Evolutionary conservation across 2,329 filamentous ascomycete genomes (phyloP).

Genomic region (Thelonectria blattea): DNA sequence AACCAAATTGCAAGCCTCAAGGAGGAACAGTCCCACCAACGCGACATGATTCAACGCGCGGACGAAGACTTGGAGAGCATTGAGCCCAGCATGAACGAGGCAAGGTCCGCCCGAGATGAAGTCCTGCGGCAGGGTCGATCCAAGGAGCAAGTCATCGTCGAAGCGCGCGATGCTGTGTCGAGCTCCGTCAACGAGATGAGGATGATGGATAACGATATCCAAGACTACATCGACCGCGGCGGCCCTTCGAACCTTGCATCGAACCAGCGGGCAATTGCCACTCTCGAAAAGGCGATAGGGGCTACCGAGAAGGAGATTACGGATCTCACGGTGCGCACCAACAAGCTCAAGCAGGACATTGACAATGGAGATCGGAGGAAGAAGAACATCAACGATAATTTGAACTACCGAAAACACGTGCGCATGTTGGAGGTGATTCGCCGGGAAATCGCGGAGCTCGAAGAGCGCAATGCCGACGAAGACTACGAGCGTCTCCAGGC

Average conservation of each 20-base stretch:
- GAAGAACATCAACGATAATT: slow-evolving; percentile 86
- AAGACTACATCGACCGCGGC: slow-evolving; percentile 76
- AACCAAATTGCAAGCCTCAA: slow-evolving; percentile 76
- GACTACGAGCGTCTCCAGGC: slow-evolving; percentile 77
- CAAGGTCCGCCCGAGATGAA: slow-evolving; percentile 78
- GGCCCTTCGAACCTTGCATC: slow-evolving; percentile 74
- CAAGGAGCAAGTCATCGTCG: slow-evolving; percentile 74
- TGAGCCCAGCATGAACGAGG: slow-evolving; percentile 76
- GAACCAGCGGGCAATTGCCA: slow-evolving; percentile 72
- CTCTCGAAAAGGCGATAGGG: slow-evolving; percentile 69
- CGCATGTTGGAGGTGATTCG: slow-evolving; percentile 71
- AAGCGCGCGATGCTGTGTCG: slow-evolving; percentile 73
- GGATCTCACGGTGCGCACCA: slow-evolving; percentile 71
- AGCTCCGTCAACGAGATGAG: slow-evolving; percentile 79
- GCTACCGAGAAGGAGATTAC: slow-evolving; percentile 71
- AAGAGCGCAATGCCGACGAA: slow-evolving; percentile 79
- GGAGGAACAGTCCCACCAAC: slow-evolving; percentile 70
- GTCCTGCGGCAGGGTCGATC: slow-evolving; percentile 72
- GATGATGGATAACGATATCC: slow-evolving; percentile 77
- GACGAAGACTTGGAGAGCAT: slow-evolving; percentile 78
- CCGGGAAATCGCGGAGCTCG: slow-evolving; percentile 74
- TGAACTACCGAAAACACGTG: slow-evolving; percentile 80
- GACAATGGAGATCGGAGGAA: slow-evolving; percentile 82
- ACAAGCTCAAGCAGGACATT: slow-evolving; percentile 78
- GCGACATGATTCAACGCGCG: slow-evolving; percentile 69